phyloP scores from a whole-genome alignment of 1,139 yeast genomes.

The Pneumocystis wakefieldiae region DNA sequence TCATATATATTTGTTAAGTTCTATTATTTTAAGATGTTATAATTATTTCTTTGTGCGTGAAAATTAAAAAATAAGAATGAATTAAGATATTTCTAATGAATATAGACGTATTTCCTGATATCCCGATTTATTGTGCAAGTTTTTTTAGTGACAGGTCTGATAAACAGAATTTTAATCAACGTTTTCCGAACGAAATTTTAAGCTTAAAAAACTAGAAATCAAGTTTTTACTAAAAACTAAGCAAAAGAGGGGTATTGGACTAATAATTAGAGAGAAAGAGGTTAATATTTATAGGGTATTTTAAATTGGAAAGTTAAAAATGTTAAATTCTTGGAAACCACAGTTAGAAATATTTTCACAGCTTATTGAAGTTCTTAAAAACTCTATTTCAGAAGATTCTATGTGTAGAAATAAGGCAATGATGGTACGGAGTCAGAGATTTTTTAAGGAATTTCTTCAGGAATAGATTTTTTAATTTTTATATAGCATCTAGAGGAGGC shows the following conservation, averaged over 20 bases:
- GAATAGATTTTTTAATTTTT: neutral
- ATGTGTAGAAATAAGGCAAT: constrained; percentile 2
- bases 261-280: neutral
- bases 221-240: too few relatives aligned
- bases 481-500: constrained; percentile 49
- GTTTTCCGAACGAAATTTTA: too few relatives aligned
- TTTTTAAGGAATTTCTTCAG: neutral
- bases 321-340: constrained; percentile 11
- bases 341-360: constrained; percentile 8
- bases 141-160: too few relatives aligned
- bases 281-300: neutral
- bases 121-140: too few relatives aligned
- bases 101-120: too few relatives aligned
- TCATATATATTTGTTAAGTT: too few relatives aligned
- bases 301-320: constrained; percentile 1
- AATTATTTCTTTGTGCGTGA: too few relatives aligned
- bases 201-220: too few relatives aligned
- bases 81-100: too few relatives aligned
- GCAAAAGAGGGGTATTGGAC: neutral
- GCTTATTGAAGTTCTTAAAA: constrained; percentile 10
- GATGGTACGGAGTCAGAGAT: neutral
- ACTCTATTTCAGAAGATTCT: constrained; percentile 10
- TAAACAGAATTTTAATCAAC: too few relatives aligned
- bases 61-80: too few relatives aligned
- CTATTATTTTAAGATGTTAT: too few relatives aligned